Base-by-base conservation (phyloP, 129 eudicot genomes). In the Helianthus tuberosus region DNA sequence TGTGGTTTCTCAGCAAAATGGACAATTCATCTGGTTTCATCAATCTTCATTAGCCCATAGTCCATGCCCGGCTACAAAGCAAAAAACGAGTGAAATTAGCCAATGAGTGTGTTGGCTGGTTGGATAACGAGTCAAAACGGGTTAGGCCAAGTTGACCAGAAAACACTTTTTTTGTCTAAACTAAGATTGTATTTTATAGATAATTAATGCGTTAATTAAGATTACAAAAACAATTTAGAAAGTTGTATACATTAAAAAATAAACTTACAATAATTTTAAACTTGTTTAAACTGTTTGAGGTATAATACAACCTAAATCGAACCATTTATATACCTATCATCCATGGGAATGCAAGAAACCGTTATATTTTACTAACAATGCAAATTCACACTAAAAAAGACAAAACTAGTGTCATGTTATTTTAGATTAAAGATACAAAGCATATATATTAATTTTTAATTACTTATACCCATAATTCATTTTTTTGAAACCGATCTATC, bases 261-360 rank as follows among this genome's bases (percentile, higher is more conserved):
- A 17, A 32, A 67, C 66, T 60, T 60, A 4, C 11, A 7, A 10
- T 11, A 11, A 64, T 25, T 63, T 63, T 13, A 3, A 61, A 1
- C 9, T 4, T n/a, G 57, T 25, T 10, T 23, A 58, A 25, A 13
- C 64, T 2, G 3, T 58, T 27, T 59, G 8, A 27, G 11, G 15
- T 1, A 54, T 32, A 54, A 55, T 11, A 16, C n/a, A 49, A 57
- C 53, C 8, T 41, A 6, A 11, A 23, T 64, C 3, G 7, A 38
- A 9, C 0, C 2, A 44, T 44, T 23, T 3, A 51, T 20, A 14
- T 67, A 92, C 98, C 98, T 87, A 71, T 92, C 87, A 66, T 92
- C 98, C 96, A 92, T 89, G 65, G 98, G 96, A 39, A 92, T 85
- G 81, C 98, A 89, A 15, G 98, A 92, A 65, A 92, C 96, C 0